phyloP scores from a whole-genome alignment of 192 early-diverging fungal genomes.

The Backusella parvicylindrica region DNA sequence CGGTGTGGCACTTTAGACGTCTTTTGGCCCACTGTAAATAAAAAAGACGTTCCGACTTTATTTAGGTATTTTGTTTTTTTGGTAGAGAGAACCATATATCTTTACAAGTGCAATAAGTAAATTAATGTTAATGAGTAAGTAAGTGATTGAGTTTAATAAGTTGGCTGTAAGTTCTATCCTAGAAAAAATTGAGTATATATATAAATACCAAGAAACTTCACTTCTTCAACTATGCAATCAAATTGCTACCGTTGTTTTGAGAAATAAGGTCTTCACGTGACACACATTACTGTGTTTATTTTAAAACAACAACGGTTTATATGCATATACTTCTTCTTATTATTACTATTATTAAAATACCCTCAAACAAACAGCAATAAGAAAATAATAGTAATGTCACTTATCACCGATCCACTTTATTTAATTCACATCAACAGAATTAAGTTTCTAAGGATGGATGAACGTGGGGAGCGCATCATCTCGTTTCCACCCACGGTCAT shows the following conservation, averaged over 20 bases:
- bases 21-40: conserved; percentile 31
- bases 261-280: not conserved
- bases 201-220: no score
- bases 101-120: no score
- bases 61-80: not conserved
- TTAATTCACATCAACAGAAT: conserved; percentile 76
- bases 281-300: not conserved
- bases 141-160: no score
- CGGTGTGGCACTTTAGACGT: conserved; percentile 25
- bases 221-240: no score
- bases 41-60: conserved; percentile 13
- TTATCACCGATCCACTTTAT: conserved; percentile 68
- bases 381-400: conserved; percentile 49
- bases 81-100: no score
- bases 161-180: no score
- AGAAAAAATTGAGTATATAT: no score
- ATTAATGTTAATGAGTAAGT: no score
- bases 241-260: not conserved
- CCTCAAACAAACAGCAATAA: not conserved
- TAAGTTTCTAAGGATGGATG: conserved; percentile 69
- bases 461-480: conserved; percentile 72
- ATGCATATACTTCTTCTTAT: not conserved
- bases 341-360: not conserved
- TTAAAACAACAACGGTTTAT: not conserved
- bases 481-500: conserved; percentile 56